Conservation (phyloP, 1,284 basidiomycete genomes). For the Microbotryomycetes sp. region DNA sequence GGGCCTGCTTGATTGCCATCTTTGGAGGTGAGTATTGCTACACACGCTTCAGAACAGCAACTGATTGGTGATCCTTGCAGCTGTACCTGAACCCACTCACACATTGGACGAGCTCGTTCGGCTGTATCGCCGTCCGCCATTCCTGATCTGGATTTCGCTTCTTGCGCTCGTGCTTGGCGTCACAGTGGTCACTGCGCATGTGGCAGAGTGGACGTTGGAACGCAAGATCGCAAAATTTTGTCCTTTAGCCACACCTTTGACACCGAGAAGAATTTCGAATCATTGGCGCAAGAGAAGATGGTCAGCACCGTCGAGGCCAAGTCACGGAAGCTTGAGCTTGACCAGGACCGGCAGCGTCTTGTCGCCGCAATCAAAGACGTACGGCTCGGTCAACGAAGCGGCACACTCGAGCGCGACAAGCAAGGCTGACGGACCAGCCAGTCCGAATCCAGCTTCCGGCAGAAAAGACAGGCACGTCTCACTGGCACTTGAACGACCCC, state of each 20-base stretch:
- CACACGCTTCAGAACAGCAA: no score
- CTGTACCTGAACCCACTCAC: constrained; percentile 85
- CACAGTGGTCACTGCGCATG: constrained; percentile 59
- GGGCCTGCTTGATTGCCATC: constrained; percentile 81
- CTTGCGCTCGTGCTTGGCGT: constrained; percentile 59
- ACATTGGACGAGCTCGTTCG: constrained; percentile 76
- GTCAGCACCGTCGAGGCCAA: background rate
- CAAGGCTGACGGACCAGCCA: background rate
- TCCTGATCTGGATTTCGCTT: constrained; percentile 71
- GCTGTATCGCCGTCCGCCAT: constrained; percentile 71
- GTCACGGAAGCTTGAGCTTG: no score
- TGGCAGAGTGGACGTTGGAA: constrained; percentile 55
- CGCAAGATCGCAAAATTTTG: constrained; percentile 50
- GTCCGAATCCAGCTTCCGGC: background rate
- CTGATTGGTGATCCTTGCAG: constrained; percentile 37
- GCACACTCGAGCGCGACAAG: background rate
- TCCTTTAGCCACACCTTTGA: constrained; percentile 30
- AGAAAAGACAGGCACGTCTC: no score
- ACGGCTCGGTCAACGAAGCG: background rate
- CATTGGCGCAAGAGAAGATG: background rate
- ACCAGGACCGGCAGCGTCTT: no score
- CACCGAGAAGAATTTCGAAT: constrained; percentile 8
- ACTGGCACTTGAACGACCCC: no score
- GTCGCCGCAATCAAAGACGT: constrained; percentile 34
- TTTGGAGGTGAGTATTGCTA: constrained; percentile 55